These are phyloP conservation scores for Lagerstroemia speciosa DNA, from an alignment of 345 rosid genomes.

Conservation along the genomic window DNA sequence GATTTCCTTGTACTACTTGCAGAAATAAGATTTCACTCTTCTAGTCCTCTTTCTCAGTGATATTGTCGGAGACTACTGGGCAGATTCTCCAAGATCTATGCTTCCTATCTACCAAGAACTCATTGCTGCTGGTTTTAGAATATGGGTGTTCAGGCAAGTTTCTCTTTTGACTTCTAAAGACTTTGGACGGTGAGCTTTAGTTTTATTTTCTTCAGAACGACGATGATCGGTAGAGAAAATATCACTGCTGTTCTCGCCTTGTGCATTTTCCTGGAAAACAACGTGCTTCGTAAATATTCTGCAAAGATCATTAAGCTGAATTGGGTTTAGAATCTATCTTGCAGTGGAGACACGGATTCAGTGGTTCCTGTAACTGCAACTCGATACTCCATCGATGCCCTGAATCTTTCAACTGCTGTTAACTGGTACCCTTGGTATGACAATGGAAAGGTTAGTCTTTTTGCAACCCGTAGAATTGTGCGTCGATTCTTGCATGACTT, in stretches of 20 bases:
- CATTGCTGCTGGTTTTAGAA: slow-evolving; percentile 63
- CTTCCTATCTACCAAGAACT: slow-evolving; percentile 91
- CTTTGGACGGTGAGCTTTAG: background rate
- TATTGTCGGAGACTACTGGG: slow-evolving; percentile 60
- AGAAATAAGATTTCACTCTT: background rate
- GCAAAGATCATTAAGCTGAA: background rate
- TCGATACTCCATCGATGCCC: slow-evolving; percentile 41
- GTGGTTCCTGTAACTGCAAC: slow-evolving; percentile 65
- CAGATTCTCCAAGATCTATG: slow-evolving; percentile 81
- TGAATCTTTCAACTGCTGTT: slow-evolving; percentile 39
- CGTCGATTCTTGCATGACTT: too few species aligned
- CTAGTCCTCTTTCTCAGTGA: slow-evolving; percentile 32
- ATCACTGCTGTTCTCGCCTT: background rate
- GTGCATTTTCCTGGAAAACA: background rate
- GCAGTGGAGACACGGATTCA: slow-evolving; percentile 75
- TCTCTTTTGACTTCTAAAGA: background rate
- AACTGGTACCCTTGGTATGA: slow-evolving; percentile 69
- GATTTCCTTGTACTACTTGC: background rate
- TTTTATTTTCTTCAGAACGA: background rate
- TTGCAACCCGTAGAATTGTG: slow-evolving; percentile 9
- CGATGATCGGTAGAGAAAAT: background rate
- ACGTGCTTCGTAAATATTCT: background rate
- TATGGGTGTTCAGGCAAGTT: slow-evolving; percentile 69
- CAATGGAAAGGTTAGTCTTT: slow-evolving; percentile 30
- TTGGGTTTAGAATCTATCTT: background rate